Evolutionary conservation across 768 basidiomycete species (phyloP).

Genomic region (Nevesoporus exiguus): DNA sequence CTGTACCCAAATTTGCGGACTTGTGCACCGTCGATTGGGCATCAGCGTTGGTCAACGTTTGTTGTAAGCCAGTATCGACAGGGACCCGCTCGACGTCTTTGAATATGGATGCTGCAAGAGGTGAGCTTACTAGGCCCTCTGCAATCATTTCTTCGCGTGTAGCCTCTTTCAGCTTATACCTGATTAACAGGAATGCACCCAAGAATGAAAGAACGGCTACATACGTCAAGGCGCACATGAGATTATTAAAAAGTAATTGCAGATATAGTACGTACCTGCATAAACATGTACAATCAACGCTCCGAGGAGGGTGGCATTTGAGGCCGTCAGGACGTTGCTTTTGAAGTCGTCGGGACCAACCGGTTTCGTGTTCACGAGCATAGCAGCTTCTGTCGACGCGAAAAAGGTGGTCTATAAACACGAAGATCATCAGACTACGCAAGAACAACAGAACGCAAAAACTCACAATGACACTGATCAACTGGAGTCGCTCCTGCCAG

Average conservation of each 20-base stretch:
- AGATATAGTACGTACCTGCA: constrained; percentile 38
- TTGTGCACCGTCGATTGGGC: neutral
- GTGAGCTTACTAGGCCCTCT: constrained; percentile 32
- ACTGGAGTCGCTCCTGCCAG: constrained; percentile 61
- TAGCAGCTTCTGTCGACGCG: constrained; percentile 52
- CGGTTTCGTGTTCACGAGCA: constrained; percentile 45
- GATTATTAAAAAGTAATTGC: neutral
- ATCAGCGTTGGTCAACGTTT: neutral
- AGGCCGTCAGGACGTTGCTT: constrained; percentile 23
- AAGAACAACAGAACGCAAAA: neutral
- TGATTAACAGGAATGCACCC: constrained; percentile 53
- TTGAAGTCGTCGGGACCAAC: constrained; percentile 7
- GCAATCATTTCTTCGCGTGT: constrained; percentile 43
- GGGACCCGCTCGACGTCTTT: constrained; percentile 15
- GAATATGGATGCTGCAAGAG: constrained; percentile 7
- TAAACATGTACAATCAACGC: constrained; percentile 53
- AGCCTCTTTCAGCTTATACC: constrained; percentile 54
- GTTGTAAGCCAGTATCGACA: neutral
- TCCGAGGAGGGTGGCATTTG: constrained; percentile 48
- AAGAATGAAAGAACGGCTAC: constrained; percentile 47
- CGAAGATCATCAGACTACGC: neutral
- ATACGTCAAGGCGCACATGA: neutral
- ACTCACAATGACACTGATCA: constrained; percentile 57
- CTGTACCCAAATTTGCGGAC: neutral
- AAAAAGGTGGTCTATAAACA: constrained; percentile 55